Evolutionary conservation across 1,284 basidiomycete species (phyloP).

Genomic region (Lignosus rhinocerotis): DNA sequence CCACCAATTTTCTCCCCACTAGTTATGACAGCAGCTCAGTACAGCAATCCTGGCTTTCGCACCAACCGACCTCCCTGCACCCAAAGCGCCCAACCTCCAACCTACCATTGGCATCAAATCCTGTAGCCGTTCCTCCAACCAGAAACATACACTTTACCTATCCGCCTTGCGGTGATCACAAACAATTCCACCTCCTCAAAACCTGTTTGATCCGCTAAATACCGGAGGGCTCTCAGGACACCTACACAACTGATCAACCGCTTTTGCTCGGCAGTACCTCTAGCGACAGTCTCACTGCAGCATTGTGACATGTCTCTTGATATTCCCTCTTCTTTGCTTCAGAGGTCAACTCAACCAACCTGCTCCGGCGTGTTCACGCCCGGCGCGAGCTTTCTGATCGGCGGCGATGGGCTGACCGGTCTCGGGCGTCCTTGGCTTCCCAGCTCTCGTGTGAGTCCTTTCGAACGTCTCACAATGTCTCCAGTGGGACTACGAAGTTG

Average conservation of each 20-base stretch:
- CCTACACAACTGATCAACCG: neutral
- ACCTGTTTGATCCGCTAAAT: conserved; percentile 18
- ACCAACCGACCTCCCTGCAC: neutral
- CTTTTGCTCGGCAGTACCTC: neutral
- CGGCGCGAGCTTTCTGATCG: neutral
- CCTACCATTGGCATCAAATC: neutral
- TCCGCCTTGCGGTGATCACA: neutral
- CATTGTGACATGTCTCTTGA: conserved; percentile 1
- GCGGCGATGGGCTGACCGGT: neutral
- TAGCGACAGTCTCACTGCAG: neutral
- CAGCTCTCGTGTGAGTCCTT: neutral
- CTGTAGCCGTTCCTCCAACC: neutral
- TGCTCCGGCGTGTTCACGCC: neutral
- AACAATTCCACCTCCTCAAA: neutral
- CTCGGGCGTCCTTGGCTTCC: neutral
- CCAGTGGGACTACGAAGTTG: neutral
- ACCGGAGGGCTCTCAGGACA: conserved; percentile 15
- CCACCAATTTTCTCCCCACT: conserved; percentile 7
- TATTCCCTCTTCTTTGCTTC: neutral
- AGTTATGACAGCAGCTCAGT: conserved; percentile 10
- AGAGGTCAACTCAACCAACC: neutral
- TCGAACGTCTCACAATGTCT: neutral
- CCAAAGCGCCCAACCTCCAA: neutral
- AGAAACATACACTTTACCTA: neutral
- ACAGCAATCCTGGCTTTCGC: conserved; percentile 3